Evolutionary conservation across 495 filamentous ascomycete species (phyloP).

Genomic region (Penicillium parvum): DNA sequence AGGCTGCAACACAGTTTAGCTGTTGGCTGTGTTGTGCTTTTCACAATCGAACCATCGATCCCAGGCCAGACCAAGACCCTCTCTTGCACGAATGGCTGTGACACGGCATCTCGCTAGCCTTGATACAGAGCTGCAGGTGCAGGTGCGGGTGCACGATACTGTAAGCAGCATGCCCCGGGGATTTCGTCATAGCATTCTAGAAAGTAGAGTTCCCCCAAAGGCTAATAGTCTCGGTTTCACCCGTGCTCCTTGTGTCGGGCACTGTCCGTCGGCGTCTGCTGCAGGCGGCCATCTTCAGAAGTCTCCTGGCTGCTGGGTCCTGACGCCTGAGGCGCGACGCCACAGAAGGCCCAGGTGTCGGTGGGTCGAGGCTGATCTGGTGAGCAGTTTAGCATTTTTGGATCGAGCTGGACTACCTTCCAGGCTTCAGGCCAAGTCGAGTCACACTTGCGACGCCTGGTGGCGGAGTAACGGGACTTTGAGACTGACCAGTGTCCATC

Average conservation of each 20-base stretch:
- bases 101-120: slow-evolving; percentile 11
- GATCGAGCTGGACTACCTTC: too few species aligned
- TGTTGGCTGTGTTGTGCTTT: slow-evolving; percentile 2
- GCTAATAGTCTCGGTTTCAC: slow-evolving; percentile 12
- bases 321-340: slow-evolving; percentile 23
- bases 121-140: slow-evolving; percentile 2
- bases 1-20: slow-evolving; percentile 11
- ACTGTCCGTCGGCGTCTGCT: slow-evolving; percentile 7
- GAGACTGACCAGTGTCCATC: too few species aligned
- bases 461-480: slow-evolving; percentile 8
- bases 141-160: not conserved
- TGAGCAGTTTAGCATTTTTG: not conserved
- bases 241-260: slow-evolving; percentile 16
- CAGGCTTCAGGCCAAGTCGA: slow-evolving; percentile 1
- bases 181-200: slow-evolving; percentile 1
- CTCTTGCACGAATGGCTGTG: slow-evolving; percentile 3
- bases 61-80: slow-evolving; percentile 3
- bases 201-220: slow-evolving; percentile 2
- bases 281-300: slow-evolving; percentile 10
- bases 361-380: slow-evolving; percentile 18
- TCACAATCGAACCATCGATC: slow-evolving; percentile 8
- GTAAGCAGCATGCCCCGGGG: not conserved
- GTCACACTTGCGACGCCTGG: slow-evolving; percentile 12
- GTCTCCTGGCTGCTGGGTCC: slow-evolving; percentile 6
- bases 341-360: slow-evolving; percentile 22